Conservation (phyloP, 805 yeast species). For the Hanseniaspora occidentalis region DNA sequence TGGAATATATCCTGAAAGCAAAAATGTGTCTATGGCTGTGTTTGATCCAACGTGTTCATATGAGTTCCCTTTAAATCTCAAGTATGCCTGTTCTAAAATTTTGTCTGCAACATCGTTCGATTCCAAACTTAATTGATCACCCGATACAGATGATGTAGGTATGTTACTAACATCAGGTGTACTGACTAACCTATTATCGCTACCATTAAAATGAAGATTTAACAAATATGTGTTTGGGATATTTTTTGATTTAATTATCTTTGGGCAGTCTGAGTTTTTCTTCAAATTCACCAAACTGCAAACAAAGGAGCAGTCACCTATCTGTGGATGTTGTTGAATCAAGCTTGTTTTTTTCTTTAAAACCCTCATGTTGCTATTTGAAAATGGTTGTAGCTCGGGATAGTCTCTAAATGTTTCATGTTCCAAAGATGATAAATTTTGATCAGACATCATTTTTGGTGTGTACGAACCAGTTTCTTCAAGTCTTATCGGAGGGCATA, state of each 20-base stretch:
- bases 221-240: conserved; percentile 9
- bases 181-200: conserved; percentile 17
- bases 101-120: conserved; percentile 11
- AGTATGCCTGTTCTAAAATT: conserved; percentile 63
- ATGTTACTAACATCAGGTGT: conserved; percentile 12
- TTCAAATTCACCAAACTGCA: conserved; percentile 48
- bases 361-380: too few relatives aligned
- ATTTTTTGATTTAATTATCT: conserved; percentile 8
- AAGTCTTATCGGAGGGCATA: conserved; percentile 19
- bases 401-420: background rate
- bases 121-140: conserved; percentile 11
- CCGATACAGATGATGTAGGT: conserved; percentile 11
- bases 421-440: background rate
- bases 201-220: conserved; percentile 17
- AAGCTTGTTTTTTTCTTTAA: conserved; percentile 8
- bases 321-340: conserved; percentile 15
- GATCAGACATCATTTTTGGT: background rate
- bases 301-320: conserved; percentile 65
- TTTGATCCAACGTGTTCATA: conserved; percentile 65
- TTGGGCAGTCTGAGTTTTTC: conserved; percentile 12
- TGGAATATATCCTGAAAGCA: conserved; percentile 64
- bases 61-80: conserved; percentile 45
- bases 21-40: conserved; percentile 54
- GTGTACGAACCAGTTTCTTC: conserved; percentile 11
- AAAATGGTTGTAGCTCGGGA: background rate